Conservation (phyloP, 2,329 filamentous ascomycete species). For the Lomentospora prolificans region DNA sequence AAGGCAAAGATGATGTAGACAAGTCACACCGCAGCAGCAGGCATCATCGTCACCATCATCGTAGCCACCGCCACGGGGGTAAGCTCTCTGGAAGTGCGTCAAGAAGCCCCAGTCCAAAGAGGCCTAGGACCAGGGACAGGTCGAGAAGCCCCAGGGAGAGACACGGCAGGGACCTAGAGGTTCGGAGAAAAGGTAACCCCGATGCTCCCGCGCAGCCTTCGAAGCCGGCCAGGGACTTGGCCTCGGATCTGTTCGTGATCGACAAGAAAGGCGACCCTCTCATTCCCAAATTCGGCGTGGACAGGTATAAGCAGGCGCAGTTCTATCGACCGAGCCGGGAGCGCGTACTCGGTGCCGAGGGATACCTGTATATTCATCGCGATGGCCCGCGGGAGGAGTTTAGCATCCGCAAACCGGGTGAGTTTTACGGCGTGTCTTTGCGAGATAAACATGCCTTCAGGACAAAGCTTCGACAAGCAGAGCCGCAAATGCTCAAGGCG, state of each 20-base stretch:
- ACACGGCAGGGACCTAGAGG: not conserved
- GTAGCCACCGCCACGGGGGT: not conserved
- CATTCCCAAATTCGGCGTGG: slow-evolving; percentile 62
- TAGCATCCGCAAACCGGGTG: slow-evolving; percentile 33
- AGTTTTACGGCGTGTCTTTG: slow-evolving; percentile 16
- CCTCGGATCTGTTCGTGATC: slow-evolving; percentile 35
- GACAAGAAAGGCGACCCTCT: slow-evolving; percentile 71
- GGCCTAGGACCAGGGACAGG: slow-evolving; percentile 1
- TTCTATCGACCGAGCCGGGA: slow-evolving; percentile 64
- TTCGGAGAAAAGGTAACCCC: not conserved
- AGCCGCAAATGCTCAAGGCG: slow-evolving; percentile 5
- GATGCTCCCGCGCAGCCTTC: not conserved
- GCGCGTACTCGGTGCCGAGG: slow-evolving; percentile 55
- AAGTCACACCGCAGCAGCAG: not conserved
- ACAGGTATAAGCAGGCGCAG: slow-evolving; percentile 60
- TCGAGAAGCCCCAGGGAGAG: not conserved
- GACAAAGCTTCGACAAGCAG: slow-evolving; percentile 2
- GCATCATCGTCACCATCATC: slow-evolving; percentile 5
- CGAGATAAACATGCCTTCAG: slow-evolving; percentile 10
- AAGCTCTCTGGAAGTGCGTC: not conserved
- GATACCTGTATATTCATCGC: slow-evolving; percentile 55
- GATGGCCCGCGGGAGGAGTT: slow-evolving; percentile 49
- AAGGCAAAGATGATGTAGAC: not conserved
- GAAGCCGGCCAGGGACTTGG: not conserved
- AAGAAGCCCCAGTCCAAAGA: not conserved